These are phyloP conservation scores for Colletotrichum eremochloae DNA, from an alignment of 2,329 filamentous ascomycete species.

Conservation along the genomic window DNA sequence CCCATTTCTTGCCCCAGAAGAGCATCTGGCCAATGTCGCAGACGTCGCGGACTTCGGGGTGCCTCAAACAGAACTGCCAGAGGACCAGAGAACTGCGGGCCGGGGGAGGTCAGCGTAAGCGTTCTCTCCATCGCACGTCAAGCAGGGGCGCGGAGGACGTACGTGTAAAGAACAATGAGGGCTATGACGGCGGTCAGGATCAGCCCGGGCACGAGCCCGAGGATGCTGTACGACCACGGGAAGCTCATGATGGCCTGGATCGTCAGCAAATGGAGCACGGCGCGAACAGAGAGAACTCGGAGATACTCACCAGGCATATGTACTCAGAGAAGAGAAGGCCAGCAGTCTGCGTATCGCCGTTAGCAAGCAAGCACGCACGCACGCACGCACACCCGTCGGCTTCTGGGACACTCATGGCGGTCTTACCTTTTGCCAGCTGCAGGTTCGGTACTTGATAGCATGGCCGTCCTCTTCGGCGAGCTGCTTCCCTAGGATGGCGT, in stretches of 20 bases:
- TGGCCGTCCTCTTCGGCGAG: slow-evolving; percentile 81
- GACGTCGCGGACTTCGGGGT: slow-evolving; percentile 92
- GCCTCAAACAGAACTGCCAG: slow-evolving; percentile 91
- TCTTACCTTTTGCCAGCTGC: slow-evolving; percentile 83
- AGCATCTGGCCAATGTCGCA: slow-evolving; percentile 97
- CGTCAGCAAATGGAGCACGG: slow-evolving; percentile 46
- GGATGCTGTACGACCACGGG: slow-evolving; percentile 89
- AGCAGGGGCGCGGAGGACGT: slow-evolving; percentile 38
- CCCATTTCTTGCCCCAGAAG: slow-evolving; percentile 86
- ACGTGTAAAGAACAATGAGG: slow-evolving; percentile 83
- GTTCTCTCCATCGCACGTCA: neutral
- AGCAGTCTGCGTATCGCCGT: slow-evolving; percentile 71
- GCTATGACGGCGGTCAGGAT: slow-evolving; percentile 87
- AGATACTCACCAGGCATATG: slow-evolving; percentile 64
- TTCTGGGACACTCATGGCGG: too few relatives aligned
- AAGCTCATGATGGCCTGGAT: slow-evolving; percentile 85
- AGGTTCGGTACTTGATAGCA: slow-evolving; percentile 91
- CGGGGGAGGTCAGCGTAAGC: slow-evolving; percentile 35
- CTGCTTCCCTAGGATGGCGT: slow-evolving; percentile 71
- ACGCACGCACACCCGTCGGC: neutral
- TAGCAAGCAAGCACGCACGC: neutral
- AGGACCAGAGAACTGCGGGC: slow-evolving; percentile 52
- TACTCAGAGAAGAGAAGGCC: slow-evolving; percentile 94
- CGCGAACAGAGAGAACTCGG: too few relatives aligned
- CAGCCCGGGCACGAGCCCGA: slow-evolving; percentile 86